phyloP scores from a whole-genome alignment of 164 flowering plant genomes.

The Magnolia sinica region DNA sequence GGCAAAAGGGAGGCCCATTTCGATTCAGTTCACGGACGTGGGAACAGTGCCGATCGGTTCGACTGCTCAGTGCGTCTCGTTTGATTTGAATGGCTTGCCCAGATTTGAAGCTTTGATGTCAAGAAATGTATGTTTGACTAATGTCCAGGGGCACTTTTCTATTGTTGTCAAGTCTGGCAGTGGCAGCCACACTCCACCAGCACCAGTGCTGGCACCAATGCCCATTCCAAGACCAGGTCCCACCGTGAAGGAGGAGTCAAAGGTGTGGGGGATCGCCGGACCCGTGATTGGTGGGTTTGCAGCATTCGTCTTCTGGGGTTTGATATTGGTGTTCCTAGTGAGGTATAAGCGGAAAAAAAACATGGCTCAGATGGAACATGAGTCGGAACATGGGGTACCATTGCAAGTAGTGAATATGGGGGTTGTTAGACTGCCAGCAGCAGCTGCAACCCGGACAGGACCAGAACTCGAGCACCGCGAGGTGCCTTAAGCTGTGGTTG shows the following conservation, averaged over 20 bases:
- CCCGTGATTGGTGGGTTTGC: slow-evolving; percentile 57
- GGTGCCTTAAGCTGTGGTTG: slow-evolving; percentile 11
- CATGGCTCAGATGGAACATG: slow-evolving; percentile 66
- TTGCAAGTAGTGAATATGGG: slow-evolving; percentile 25
- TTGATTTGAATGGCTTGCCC: slow-evolving; percentile 50
- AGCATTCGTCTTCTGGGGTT: slow-evolving; percentile 34
- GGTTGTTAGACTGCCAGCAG: slow-evolving; percentile 23
- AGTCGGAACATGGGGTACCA: slow-evolving; percentile 63
- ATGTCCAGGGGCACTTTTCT: slow-evolving; percentile 71
- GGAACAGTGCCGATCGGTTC: slow-evolving; percentile 36
- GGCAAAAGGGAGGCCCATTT: slow-evolving; percentile 49
- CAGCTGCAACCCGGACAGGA: slow-evolving; percentile 29
- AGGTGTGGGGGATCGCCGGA: slow-evolving; percentile 59
- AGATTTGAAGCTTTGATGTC: slow-evolving; percentile 43
- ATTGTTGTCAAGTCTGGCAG: slow-evolving; percentile 53
- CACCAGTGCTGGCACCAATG: slow-evolving; percentile 4
- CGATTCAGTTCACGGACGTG: slow-evolving; percentile 37
- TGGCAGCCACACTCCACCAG: slow-evolving; percentile 35
- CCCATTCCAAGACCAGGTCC: background rate
- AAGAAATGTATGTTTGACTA: slow-evolving; percentile 44
- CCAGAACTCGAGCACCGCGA: slow-evolving; percentile 28
- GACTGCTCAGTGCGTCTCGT: slow-evolving; percentile 50
- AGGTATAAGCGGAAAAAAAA: slow-evolving; percentile 40
- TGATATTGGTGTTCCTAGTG: slow-evolving; percentile 33
- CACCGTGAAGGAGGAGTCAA: slow-evolving; percentile 19